Percentiles rank a stretch among this genome's conserved stretches.
Conservation (phyloP, 2,329 filamentous ascomycete genomes). For the Monosporascus sp. region DNA sequence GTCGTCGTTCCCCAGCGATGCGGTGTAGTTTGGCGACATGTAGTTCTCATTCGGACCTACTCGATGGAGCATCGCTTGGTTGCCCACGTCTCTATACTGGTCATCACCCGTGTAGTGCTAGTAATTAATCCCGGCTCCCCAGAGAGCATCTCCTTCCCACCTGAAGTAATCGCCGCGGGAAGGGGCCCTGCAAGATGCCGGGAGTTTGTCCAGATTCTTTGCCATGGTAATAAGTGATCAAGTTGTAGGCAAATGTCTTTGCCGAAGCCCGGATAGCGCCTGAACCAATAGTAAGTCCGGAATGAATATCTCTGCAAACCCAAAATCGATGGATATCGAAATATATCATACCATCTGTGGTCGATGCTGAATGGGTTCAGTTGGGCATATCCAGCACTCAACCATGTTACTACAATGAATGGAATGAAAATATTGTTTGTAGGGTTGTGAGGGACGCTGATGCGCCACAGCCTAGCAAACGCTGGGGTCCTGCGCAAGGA, state of each 20-base stretch:
- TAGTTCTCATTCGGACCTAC: conserved; percentile 40
- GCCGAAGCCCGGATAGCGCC: conserved; percentile 47
- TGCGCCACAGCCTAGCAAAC: too few species aligned
- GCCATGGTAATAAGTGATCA: conserved; percentile 28
- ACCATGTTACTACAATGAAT: background rate
- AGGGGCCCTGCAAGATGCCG: conserved; percentile 27
- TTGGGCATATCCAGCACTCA: background rate
- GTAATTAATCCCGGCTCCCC: conserved; percentile 29
- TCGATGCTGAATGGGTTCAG: background rate
- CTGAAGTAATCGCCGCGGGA: conserved; percentile 29
- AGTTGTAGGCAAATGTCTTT: conserved; percentile 24
- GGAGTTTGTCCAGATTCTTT: conserved; percentile 27
- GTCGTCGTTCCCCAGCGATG: conserved; percentile 46
- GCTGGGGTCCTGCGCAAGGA: too few species aligned
- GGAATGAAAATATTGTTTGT: too few species aligned
- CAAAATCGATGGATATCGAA: too few species aligned
- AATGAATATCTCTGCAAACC: too few species aligned
- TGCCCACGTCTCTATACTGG: conserved; percentile 45
- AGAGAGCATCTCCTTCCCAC: conserved; percentile 30
- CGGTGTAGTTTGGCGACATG: conserved; percentile 41
- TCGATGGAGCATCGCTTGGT: conserved; percentile 40
- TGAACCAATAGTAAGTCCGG: conserved; percentile 12
- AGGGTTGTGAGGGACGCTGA: too few species aligned
- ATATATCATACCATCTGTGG: background rate
- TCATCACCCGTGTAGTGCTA: conserved; percentile 50